Evolutionary conservation across 2,329 filamentous ascomycete genomes (phyloP).

Genomic region (Aphanoascus verrucosus): DNA sequence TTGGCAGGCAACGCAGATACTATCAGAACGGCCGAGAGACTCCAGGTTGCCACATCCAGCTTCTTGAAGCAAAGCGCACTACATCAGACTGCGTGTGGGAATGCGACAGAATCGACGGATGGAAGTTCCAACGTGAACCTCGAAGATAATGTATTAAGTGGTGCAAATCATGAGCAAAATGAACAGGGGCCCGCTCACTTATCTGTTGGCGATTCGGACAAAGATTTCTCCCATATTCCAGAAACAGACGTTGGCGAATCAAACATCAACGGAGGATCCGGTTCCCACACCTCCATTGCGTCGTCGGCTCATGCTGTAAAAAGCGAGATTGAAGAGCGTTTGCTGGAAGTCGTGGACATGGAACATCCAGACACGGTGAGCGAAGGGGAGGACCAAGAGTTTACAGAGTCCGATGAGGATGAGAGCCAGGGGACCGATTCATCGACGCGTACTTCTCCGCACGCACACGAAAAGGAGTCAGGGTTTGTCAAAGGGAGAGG

Average conservation of each 20-base stretch:
- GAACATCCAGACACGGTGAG: slow-evolving; percentile 27
- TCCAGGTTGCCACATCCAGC: slow-evolving; percentile 43
- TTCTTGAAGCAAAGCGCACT: slow-evolving; percentile 34
- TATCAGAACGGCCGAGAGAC: slow-evolving; percentile 40
- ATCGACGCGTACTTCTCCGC: not conserved
- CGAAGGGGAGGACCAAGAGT: slow-evolving; percentile 22
- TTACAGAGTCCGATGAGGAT: slow-evolving; percentile 16
- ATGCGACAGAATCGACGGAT: too few relatives aligned
- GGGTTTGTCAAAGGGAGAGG: not conserved
- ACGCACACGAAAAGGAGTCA: not conserved
- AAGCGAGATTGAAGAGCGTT: slow-evolving; percentile 13
- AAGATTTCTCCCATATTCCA: not conserved
- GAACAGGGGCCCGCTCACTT: not conserved
- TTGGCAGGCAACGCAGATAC: slow-evolving; percentile 6
- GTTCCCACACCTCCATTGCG: too few relatives aligned
- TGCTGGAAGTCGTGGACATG: slow-evolving; percentile 20
- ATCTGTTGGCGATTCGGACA: not conserved
- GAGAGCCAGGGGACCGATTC: not conserved
- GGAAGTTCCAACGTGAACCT: not conserved
- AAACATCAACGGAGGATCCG: not conserved
- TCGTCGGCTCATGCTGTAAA: not conserved
- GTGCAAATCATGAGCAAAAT: not conserved
- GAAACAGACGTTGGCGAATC: not conserved
- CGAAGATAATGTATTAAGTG: not conserved
- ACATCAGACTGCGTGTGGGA: not conserved